Base-by-base conservation (phyloP, 2,329 filamentous ascomycete genomes). In the Claviceps sp. region DNA sequence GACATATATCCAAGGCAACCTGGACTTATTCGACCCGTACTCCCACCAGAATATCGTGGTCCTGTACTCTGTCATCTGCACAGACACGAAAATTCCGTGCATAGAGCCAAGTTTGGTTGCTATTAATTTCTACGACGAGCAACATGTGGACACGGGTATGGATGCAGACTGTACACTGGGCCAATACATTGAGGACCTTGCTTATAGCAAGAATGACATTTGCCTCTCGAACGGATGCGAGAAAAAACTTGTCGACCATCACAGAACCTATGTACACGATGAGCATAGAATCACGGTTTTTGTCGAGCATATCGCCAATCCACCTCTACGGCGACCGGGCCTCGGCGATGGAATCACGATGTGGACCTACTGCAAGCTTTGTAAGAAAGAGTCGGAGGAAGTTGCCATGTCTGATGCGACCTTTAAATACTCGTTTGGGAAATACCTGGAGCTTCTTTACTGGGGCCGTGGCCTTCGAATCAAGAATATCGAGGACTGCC, bases 401-500 rank as follows among this genome's bases (percentile, higher is more conserved):
- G 86, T 87, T 58, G 83, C 85, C 37, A 96, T 98, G 89, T 96
- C 91, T 1, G 83, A 89, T 52, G 89, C 82, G 60, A 94, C 90
- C 0, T 98, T 89, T 87, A 96, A 94, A 65, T 98, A 98, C 65
- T 98, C 93, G 0, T 95, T 98, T 62, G 93, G 89, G 11, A 98
- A 98, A 67, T 98, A 97, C 62, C 75, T 98, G n/a, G 93, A 98
- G 68, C 74, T 98, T 17, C 89, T 90, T 2, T 97, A 97, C 66
- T 98, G 91, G 90, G 91, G 90, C 62, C 85, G 81, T 43, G 85
- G 88, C 40, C 71, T 97, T 48, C 86, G 83, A 63, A 81, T 84
- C 59, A 82, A 79, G 57, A 82, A 84, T 46, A 81, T 82, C 30
- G 74, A 87, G 40, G 72, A 66, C 50, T 98, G 94, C 64, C 80